A percentile compares a stretch with the other conserved stretches of the same genome.
Evolutionary conservation across 441 rosid species (phyloP).

Genomic region (Pelargonium citronellum): DNA sequence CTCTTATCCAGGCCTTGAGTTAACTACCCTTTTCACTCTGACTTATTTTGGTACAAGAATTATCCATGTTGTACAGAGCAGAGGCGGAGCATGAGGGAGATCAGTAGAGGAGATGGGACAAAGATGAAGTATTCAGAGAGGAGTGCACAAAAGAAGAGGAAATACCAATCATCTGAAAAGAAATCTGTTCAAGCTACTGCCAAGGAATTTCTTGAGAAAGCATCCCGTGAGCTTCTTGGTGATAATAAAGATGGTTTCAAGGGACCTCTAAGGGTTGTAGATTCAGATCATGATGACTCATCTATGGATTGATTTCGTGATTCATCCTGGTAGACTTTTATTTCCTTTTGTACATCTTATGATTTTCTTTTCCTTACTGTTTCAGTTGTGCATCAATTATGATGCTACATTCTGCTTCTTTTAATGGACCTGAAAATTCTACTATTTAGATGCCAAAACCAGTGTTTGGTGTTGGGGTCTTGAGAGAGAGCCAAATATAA

Average conservation of each 20-base stretch:
- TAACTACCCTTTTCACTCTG: neutral
- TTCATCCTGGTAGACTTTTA: neutral
- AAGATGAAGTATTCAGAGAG: conserved; percentile 42
- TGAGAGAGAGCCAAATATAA: too few relatives aligned
- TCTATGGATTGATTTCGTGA: conserved; percentile 29
- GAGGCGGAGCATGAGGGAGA: conserved; percentile 55
- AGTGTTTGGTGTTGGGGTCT: neutral
- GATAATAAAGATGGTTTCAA: conserved; percentile 45
- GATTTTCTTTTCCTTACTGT: neutral
- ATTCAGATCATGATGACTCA: conserved; percentile 42
- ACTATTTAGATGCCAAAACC: neutral
- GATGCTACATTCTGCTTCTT: neutral
- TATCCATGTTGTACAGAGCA: conserved; percentile 43
- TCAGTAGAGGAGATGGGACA: conserved; percentile 60
- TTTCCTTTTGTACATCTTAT: neutral
- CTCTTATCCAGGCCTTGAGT: neutral
- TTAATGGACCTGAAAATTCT: neutral
- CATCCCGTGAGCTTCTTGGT: conserved; percentile 73
- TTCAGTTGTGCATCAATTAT: neutral
- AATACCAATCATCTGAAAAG: conserved; percentile 51
- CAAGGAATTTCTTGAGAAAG: conserved; percentile 82
- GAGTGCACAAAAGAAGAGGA: conserved; percentile 57
- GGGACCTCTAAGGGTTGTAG: conserved; percentile 55
- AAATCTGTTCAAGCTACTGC: conserved; percentile 63
- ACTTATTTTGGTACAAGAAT: conserved; percentile 13